Base-by-base conservation (phyloP, 768 basidiomycete species). In the Panus rudis region DNA sequence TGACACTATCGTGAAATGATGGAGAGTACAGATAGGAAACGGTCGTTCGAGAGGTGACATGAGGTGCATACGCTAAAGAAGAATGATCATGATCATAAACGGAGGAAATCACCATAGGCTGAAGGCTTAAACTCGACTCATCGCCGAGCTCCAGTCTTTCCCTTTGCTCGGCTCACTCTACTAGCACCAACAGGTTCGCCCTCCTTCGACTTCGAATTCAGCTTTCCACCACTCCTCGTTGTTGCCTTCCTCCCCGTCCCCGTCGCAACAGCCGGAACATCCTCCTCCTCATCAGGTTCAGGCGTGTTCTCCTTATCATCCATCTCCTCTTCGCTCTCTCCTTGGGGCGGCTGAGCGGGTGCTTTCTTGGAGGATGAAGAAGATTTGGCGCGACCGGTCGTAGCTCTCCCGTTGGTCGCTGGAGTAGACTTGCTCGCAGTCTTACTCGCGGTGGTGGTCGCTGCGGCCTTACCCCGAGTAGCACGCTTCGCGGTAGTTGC, bases 241-340 rank as follows among this genome's bases (percentile, higher is more conserved):
- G 48, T 17, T 2, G 44, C 39, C n/a, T 39, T 17, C 17, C 35
- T 47, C 12, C 42, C 46, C 37, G 35, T 40, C 22, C 47, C 42
- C n/a, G 17, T 42, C n/a, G 47, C 26, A 24, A 39, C n/a, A 14
- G 26, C 33, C 21, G 43, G 28, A 7, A 39, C 19, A 24, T 41
- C 27, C 39, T 49, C 46, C 13, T 53, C 53, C 11, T 45, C 49
- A 21, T 50, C 42, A 42, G 52, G 40, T 41, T 62, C 62, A 5
- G 63, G 63, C 12, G 63, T 64, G 51, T 64, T 64, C 55, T 63
- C 63, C 51, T 64, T 64, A 39, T 58, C 56, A 25, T 49, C 50
- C 23, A 46, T 46, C 21, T 35, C 33, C 3, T 37, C 43, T 16
- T 37, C 33, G 22, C 50, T 33, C 14, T 30, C 50, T 5, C 22